These are phyloP conservation scores for Boletus barrowsii DNA, from an alignment of 768 basidiomycete genomes.

Conservation along the genomic window DNA sequence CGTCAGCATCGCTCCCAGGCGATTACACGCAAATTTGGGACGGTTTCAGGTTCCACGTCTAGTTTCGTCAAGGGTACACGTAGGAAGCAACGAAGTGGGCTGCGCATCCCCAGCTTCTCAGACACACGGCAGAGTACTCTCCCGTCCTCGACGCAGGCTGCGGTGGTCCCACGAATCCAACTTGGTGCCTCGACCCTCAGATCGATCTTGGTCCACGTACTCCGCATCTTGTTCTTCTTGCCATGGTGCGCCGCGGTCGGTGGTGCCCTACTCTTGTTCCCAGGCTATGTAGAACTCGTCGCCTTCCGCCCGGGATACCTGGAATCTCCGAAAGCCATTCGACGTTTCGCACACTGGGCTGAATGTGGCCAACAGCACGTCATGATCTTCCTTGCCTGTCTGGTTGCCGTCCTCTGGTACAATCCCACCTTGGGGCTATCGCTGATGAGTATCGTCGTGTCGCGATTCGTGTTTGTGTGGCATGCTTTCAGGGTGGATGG, in stretches of 20 bases:
- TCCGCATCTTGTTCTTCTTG: slow-evolving; percentile 28
- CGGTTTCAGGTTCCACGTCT: slow-evolving; percentile 22
- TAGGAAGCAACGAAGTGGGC: slow-evolving; percentile 9
- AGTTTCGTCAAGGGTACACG: neutral
- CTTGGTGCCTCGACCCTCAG: neutral
- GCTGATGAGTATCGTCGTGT: slow-evolving; percentile 12
- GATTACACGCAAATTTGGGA: slow-evolving; percentile 23
- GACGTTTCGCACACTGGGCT: slow-evolving; percentile 39
- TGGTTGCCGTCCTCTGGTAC: slow-evolving; percentile 20
- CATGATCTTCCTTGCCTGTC: slow-evolving; percentile 31
- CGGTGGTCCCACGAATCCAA: neutral
- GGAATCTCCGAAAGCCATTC: slow-evolving; percentile 27
- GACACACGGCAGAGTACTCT: neutral
- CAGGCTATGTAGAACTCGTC: slow-evolving; percentile 24
- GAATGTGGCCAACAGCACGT: slow-evolving; percentile 34
- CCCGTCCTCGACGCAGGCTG: neutral
- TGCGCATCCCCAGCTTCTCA: slow-evolving; percentile 16
- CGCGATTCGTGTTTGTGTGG: slow-evolving; percentile 32
- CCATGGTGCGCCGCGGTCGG: slow-evolving; percentile 38
- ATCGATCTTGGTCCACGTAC: neutral
- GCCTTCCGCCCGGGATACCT: slow-evolving; percentile 32
- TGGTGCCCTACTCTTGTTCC: slow-evolving; percentile 30
- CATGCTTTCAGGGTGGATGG: slow-evolving; percentile 19
- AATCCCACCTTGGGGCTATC: slow-evolving; percentile 16
- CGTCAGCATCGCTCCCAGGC: neutral